A percentile compares a stretch with the other conserved stretches of the same genome.
phyloP scores from a whole-genome alignment of 2,329 filamentous ascomycete genomes.

The Paraphoma sp. region DNA sequence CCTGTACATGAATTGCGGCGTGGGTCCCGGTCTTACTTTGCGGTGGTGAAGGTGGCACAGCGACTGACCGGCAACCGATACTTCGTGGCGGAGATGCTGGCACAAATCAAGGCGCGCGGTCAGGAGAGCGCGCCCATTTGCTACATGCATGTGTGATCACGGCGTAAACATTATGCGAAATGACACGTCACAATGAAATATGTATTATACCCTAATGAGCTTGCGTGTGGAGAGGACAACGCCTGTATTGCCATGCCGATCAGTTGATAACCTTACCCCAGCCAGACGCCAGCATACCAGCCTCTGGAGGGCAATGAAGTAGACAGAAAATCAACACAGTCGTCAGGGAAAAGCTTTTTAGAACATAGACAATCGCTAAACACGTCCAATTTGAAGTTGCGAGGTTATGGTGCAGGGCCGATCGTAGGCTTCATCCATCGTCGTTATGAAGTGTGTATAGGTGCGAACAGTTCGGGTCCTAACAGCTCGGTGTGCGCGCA shows the following conservation, averaged over 20 bases:
- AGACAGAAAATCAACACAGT: slow-evolving; percentile 28
- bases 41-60: slow-evolving; percentile 2
- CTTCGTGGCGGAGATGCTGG: background rate
- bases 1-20: background rate
- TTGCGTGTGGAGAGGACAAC: slow-evolving; percentile 22
- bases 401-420: slow-evolving; percentile 22
- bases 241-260: slow-evolving; percentile 19
- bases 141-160: background rate
- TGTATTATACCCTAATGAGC: slow-evolving; percentile 24
- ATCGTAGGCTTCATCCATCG: slow-evolving; percentile 26
- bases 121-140: background rate
- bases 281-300: slow-evolving; percentile 13
- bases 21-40: background rate
- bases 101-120: background rate
- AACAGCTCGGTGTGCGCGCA: no score
- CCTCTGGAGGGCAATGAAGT: slow-evolving; percentile 14
- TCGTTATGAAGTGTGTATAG: slow-evolving; percentile 26
- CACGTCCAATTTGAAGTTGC: slow-evolving; percentile 38
- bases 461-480: background rate
- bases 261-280: slow-evolving; percentile 21
- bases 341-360: slow-evolving; percentile 33
- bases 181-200: slow-evolving; percentile 4
- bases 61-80: slow-evolving; percentile 5
- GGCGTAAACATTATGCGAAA: background rate
- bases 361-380: slow-evolving; percentile 25